phyloP scores from a whole-genome alignment of 2,329 filamentous ascomycete species.

The Fusarium sp. region DNA sequence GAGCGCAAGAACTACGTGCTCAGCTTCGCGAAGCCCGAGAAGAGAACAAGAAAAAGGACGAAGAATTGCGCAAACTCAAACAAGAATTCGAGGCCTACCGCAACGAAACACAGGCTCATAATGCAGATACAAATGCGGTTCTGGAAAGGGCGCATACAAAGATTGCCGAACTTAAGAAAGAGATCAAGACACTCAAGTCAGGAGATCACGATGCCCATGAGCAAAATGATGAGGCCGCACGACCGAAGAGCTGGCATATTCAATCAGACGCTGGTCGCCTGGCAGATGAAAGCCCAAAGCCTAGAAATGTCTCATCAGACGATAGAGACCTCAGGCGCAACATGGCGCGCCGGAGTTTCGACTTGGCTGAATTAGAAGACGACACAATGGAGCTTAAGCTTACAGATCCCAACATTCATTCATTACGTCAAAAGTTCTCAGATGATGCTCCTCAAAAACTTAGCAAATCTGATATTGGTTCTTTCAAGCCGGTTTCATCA shows the following conservation, averaged over 20 bases:
- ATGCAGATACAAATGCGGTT: constrained; percentile 66
- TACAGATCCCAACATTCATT: constrained; percentile 36
- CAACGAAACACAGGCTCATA: constrained; percentile 63
- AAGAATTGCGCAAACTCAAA: constrained; percentile 61
- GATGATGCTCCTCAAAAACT: constrained; percentile 43
- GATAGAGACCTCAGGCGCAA: constrained; percentile 13
- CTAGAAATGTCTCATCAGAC: background rate
- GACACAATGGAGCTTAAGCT: constrained; percentile 35
- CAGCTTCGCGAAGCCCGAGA: constrained; percentile 59
- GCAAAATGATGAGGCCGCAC: constrained; percentile 25
- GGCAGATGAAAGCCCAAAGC: constrained; percentile 14
- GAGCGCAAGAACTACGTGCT: constrained; percentile 53
- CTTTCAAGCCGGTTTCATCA: constrained; percentile 21
- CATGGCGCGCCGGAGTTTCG: constrained; percentile 45
- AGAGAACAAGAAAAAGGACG: constrained; percentile 59
- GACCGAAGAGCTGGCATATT: constrained; percentile 49
- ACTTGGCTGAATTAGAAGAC: constrained; percentile 38
- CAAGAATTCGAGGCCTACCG: constrained; percentile 66
- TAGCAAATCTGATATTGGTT: constrained; percentile 30
- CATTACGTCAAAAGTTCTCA: constrained; percentile 51
- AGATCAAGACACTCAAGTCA: constrained; percentile 59
- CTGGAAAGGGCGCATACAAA: constrained; percentile 67
- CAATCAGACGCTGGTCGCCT: constrained; percentile 32
- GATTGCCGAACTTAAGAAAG: constrained; percentile 66
- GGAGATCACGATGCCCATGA: constrained; percentile 23